Conservation (phyloP, 2,329 filamentous ascomycete species). For the Aaosphaeria arxii region DNA sequence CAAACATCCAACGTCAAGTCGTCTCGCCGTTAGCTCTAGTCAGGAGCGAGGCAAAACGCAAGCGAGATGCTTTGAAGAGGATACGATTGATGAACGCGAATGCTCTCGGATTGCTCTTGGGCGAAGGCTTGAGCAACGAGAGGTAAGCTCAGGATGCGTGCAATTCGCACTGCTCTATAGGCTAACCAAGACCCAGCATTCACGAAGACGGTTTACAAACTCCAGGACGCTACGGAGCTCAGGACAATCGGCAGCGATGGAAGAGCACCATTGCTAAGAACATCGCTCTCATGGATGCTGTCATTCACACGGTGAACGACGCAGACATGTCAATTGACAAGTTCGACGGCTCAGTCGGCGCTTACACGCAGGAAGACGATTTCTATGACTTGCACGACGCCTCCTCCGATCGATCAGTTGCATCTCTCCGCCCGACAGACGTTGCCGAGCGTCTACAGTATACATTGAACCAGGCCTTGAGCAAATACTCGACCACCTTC, state of each 20-base stretch:
- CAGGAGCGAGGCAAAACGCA: constrained; percentile 70
- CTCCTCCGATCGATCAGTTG: constrained; percentile 31
- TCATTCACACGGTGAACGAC: constrained; percentile 68
- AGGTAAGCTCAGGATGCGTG: constrained; percentile 17
- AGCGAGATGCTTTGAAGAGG: constrained; percentile 68
- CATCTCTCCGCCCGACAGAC: constrained; percentile 45
- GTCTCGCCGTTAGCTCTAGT: constrained; percentile 76
- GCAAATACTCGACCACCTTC: constrained; percentile 61
- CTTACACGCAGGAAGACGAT: constrained; percentile 54
- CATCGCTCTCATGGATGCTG: constrained; percentile 80
- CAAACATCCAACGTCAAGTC: constrained; percentile 67
- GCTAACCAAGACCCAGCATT: constrained; percentile 48
- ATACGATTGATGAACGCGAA: constrained; percentile 80
- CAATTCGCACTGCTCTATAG: background rate
- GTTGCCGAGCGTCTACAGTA: constrained; percentile 65
- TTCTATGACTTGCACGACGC: constrained; percentile 43
- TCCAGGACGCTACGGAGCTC: constrained; percentile 41
- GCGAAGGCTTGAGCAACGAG: constrained; percentile 70
- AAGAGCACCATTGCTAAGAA: constrained; percentile 77
- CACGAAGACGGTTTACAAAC: constrained; percentile 56
- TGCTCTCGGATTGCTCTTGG: constrained; percentile 81
- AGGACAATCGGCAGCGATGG: constrained; percentile 54
- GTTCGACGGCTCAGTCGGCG: constrained; percentile 55
- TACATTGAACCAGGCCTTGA: constrained; percentile 68
- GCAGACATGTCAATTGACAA: constrained; percentile 55